Conservation (phyloP, 257 asterid genomes). For the Leonotis leonurus region DNA sequence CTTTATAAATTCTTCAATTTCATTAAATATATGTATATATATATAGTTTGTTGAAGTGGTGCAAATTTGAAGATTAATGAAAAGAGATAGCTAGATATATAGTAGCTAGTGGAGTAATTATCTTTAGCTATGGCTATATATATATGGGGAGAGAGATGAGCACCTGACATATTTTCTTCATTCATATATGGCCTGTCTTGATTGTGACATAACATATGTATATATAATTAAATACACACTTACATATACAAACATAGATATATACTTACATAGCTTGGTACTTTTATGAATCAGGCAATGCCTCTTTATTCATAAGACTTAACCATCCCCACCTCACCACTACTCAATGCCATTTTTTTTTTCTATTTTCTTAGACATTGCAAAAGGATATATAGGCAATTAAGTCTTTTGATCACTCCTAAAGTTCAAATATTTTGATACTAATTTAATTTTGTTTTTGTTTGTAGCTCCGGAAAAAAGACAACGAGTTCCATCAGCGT, state of each 20-base stretch:
- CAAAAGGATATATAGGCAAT: neutral
- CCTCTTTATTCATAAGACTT: constrained; percentile 27
- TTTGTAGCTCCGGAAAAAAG: constrained; percentile 79
- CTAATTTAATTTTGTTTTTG: neutral
- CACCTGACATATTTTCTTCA: constrained; percentile 29
- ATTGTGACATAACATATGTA: constrained; percentile 43
- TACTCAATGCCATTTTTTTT: neutral
- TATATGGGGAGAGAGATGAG: neutral
- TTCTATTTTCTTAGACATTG: neutral
- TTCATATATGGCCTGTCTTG: constrained; percentile 34
- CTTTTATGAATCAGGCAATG: constrained; percentile 1
- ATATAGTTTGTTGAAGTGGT: neutral
- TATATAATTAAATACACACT: constrained; percentile 20
- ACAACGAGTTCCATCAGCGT: constrained; percentile 88
- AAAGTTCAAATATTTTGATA: neutral
- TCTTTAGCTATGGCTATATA: too few species aligned
- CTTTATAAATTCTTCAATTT: neutral
- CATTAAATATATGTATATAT: neutral
- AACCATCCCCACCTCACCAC: constrained; percentile 1
- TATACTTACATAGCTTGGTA: constrained; percentile 10
- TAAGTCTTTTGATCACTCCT: neutral
- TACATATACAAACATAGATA: constrained; percentile 17
- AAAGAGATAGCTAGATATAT: neutral
- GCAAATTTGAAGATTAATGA: constrained; percentile 17
- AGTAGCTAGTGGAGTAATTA: too few species aligned